These are phyloP conservation scores for Corymbia maculata DNA, from an alignment of 345 rosid species.

Conservation along the genomic window DNA sequence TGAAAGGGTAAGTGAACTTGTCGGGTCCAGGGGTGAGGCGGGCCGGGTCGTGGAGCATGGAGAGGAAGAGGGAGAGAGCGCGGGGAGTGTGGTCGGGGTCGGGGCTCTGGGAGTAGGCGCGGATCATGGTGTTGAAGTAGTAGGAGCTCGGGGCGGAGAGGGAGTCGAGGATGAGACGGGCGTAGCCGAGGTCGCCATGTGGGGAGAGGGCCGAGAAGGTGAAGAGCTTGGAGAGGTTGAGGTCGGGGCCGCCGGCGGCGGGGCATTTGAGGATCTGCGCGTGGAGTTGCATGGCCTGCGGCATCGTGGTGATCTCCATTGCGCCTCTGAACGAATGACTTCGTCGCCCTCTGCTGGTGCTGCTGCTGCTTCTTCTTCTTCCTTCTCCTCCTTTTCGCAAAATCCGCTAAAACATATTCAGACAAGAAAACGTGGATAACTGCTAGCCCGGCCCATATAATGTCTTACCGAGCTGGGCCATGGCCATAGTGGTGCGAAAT, in stretches of 20 bases:
- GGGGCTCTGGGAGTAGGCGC: slow-evolving; percentile 6
- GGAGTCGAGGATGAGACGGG: slow-evolving; percentile 1
- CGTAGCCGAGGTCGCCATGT: background rate
- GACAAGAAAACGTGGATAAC: background rate
- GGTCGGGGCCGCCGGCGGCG: background rate
- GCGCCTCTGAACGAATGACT: background rate
- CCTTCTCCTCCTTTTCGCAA: background rate
- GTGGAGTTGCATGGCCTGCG: slow-evolving; percentile 6
- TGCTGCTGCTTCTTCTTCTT: background rate
- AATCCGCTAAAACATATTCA: background rate
- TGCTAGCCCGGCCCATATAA: background rate
- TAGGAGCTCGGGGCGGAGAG: background rate
- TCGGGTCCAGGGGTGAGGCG: background rate
- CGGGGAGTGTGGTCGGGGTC: background rate
- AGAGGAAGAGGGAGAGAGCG: background rate
- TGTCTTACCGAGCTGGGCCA: background rate
- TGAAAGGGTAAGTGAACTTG: slow-evolving; percentile 17
- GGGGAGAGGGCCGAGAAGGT: slow-evolving; percentile 8
- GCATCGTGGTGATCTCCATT: slow-evolving; percentile 9
- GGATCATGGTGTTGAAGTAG: slow-evolving; percentile 9
- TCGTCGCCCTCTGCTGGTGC: background rate
- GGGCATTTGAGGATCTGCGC: slow-evolving; percentile 1
- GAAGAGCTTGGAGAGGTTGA: slow-evolving; percentile 2
- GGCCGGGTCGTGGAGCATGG: background rate
- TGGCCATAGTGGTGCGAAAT: background rate